Evolutionary conservation across 2,329 filamentous ascomycete genomes (phyloP).

Genomic region (Furcasterigmium sp.): DNA sequence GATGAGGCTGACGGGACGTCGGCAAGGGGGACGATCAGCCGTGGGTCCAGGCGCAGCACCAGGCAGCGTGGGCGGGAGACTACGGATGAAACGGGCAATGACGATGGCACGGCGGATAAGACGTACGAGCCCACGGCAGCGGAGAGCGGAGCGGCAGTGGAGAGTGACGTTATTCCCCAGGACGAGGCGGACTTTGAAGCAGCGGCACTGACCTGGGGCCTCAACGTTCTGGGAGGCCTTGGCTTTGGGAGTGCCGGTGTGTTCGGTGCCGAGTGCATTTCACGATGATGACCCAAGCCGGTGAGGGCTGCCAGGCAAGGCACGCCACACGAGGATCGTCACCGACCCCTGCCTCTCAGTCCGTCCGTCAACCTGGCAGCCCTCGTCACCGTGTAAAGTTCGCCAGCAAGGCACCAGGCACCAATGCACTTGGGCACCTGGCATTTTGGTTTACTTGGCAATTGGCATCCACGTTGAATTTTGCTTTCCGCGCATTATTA

Average conservation of each 20-base stretch:
- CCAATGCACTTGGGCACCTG: too few species aligned
- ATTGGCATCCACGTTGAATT: too few species aligned
- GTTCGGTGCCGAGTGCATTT: slow-evolving; percentile 40
- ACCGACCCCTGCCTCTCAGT: too few species aligned
- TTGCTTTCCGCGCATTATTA: too few species aligned
- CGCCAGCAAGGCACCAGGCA: too few species aligned
- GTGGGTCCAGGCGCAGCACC: slow-evolving; percentile 16
- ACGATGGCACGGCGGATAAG: not conserved
- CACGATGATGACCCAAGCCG: too few species aligned
- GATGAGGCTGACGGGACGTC: too few species aligned
- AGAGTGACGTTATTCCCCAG: slow-evolving; percentile 36
- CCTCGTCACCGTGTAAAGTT: too few species aligned
- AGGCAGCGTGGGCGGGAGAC: slow-evolving; percentile 19
- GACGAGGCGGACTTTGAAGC: slow-evolving; percentile 40
- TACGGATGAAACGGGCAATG: slow-evolving; percentile 23
- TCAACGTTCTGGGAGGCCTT: slow-evolving; percentile 36
- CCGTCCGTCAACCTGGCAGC: too few species aligned
- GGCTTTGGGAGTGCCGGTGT: slow-evolving; percentile 39
- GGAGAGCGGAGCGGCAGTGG: slow-evolving; percentile 21
- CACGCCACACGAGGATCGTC: too few species aligned
- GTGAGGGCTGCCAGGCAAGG: too few species aligned
- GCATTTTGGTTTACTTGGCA: too few species aligned
- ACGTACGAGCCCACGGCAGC: slow-evolving; percentile 20
- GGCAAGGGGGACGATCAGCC: slow-evolving; percentile 10
- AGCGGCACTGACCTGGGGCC: slow-evolving; percentile 39